Conservation (phyloP, 2,329 filamentous ascomycete species). For the Trichoderma breve region DNA sequence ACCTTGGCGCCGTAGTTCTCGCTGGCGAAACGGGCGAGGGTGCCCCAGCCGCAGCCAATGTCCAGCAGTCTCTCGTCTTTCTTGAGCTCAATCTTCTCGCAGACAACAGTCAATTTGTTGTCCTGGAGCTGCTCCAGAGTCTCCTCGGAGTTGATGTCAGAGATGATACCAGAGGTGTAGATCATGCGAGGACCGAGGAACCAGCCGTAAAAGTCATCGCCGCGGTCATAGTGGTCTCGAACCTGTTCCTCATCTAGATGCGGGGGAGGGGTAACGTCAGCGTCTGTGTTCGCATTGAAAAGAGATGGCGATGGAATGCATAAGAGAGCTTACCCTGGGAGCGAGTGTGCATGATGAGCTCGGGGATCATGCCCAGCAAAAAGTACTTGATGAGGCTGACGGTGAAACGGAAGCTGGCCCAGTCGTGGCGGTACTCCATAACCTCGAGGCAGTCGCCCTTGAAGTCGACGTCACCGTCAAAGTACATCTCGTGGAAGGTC, state of each 20-base stretch:
- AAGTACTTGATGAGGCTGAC: constrained; percentile 82
- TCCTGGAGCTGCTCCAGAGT: constrained; percentile 93
- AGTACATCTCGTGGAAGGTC: constrained; percentile 98
- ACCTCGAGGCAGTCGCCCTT: constrained; percentile 89
- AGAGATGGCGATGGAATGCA: neutral
- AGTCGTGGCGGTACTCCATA: constrained; percentile 93
- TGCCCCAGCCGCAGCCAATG: constrained; percentile 98
- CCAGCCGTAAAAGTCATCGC: constrained; percentile 98
- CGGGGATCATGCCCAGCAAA: constrained; percentile 80
- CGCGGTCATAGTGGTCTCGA: constrained; percentile 94
- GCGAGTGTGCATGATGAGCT: constrained; percentile 88
- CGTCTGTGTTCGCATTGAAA: neutral
- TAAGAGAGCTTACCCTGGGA: constrained; percentile 60
- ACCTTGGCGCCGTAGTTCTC: constrained; percentile 84
- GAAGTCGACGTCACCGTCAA: constrained; percentile 90
- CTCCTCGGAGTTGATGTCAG: constrained; percentile 83
- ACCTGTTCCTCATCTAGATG: constrained; percentile 82
- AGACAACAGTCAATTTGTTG: constrained; percentile 93
- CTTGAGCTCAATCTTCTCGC: constrained; percentile 89
- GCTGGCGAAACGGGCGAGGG: constrained; percentile 87
- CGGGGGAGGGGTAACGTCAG: constrained; percentile 11
- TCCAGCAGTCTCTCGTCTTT: constrained; percentile 82
- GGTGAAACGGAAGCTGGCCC: constrained; percentile 93
- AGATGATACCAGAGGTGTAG: constrained; percentile 94
- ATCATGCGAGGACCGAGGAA: constrained; percentile 98